Evolutionary conservation across 164 flowering plant genomes (phyloP).

Genomic region (Magnolia changhungtana): DNA sequence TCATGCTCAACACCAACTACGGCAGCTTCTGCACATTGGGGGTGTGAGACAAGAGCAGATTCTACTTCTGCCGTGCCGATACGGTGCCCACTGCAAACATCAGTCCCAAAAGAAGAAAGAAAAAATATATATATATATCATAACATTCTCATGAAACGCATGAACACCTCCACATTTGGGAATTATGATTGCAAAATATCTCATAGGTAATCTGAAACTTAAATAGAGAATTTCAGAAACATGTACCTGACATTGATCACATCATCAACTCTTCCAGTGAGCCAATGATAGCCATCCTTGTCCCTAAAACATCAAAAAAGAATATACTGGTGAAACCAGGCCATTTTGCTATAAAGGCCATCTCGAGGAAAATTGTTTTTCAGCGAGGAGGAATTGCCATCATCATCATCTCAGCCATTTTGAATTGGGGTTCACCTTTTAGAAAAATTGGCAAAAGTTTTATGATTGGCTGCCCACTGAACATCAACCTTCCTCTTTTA

Average conservation of each 20-base stretch:
- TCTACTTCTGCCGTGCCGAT: conserved; percentile 99
- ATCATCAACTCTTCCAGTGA: conserved; percentile 98
- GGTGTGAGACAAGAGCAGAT: conserved; percentile 97
- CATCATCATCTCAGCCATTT: too few species aligned
- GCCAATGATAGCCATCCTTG: conserved; percentile 97
- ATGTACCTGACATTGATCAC: conserved; percentile 94
- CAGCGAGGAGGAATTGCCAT: too few species aligned
- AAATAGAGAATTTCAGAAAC: not conserved
- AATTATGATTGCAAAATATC: not conserved
- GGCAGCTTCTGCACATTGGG: conserved; percentile 98
- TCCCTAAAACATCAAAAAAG: conserved; percentile 48
- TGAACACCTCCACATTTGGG: not conserved
- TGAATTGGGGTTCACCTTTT: too few species aligned
- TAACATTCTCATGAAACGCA: not conserved
- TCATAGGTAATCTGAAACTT: not conserved
- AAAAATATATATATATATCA: not conserved
- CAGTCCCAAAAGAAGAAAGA: too few species aligned
- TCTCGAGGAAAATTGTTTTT: not conserved
- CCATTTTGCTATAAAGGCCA: not conserved
- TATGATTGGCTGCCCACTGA: too few species aligned
- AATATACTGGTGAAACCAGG: not conserved
- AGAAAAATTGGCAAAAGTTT: too few species aligned
- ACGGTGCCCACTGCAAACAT: conserved; percentile 83
- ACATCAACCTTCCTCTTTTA: too few species aligned
- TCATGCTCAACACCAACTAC: conserved; percentile 99